Evolutionary conservation across 2,329 filamentous ascomycete species (phyloP), one percentile per base, ranked within the genome.

Genomic region (Fusarium papillatum): DNA sequence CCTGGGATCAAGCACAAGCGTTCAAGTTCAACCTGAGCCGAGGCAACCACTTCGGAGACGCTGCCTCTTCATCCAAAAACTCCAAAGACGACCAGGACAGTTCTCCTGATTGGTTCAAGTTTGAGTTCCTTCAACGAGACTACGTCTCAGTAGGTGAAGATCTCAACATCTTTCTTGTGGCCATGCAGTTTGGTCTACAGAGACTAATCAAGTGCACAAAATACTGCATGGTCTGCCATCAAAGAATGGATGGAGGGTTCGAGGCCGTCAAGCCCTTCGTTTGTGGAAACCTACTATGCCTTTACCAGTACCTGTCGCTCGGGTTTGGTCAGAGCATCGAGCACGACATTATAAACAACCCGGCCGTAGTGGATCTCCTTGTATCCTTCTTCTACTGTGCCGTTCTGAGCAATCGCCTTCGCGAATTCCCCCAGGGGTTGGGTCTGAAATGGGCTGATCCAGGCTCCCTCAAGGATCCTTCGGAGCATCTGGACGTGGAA

Each of bases 251-350:
- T 1, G 88, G 88, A 3, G 89, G 90, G 0, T 92, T 96, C 43
- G 91, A 93, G 78, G 91, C 93, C 2, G 86, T 95, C 71, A 95
- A 94, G 76, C 94, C 94, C 4, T 95, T 94, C 72, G 95, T 98
- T 55, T 98, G 96, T 83, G 90, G 90, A 26, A 89, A 90, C 16
- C 87, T 89, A 2, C 87, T 98, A 5, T 98, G 96, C 79, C 86
- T 98, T 6, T 98, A 94, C 79, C 96, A 98, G 80, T 98, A 97
- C 84, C 94, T 98, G 88, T 88, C 90, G 19, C 87, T 97, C n/a
- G 95, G 95, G 0, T 93, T 98, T 79, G 96, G 95, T 0, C 94
- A 95, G 2, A 95, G 92, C 78, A 91, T 98, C 68, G 95, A 98
- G 81, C 92, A 96, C 80, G 95, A 98, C 80, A 94, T 98, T 26